phyloP scores from a whole-genome alignment of 1,139 yeast genomes.

The Geotrichum reessii region DNA sequence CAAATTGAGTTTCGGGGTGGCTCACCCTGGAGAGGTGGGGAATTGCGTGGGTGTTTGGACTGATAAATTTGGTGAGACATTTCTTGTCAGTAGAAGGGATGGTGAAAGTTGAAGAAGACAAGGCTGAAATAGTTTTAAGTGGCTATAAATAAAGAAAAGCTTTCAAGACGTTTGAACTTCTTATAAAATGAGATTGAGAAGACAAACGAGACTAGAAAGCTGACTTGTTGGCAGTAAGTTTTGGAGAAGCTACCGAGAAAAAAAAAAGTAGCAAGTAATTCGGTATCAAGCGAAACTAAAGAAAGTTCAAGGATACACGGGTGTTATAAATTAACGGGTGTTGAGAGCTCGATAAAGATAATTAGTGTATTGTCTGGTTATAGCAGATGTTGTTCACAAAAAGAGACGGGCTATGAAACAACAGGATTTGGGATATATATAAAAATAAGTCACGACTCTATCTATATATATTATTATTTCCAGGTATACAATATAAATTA shows the following conservation, averaged over 20 bases:
- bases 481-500: no score
- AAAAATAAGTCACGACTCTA: neutral
- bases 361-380: neutral
- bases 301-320: neutral
- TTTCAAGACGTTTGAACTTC: neutral
- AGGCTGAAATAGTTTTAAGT: neutral
- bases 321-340: no score
- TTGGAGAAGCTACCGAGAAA: neutral
- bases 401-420: neutral
- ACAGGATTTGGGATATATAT: neutral
- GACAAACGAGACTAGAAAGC: neutral
- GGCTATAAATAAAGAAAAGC: neutral
- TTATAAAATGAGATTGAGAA: neutral
- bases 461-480: neutral
- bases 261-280: no score
- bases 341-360: neutral
- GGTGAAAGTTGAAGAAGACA: neutral
- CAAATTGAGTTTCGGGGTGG: neutral
- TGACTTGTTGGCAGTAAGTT: neutral
- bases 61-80: neutral
- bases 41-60: neutral
- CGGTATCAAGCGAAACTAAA: neutral
- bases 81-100: neutral
- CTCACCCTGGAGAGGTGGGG: neutral
- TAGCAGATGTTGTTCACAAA: neutral